phyloP scores from a whole-genome alignment of 176 grass and related monocot genomes.

The Eleusine indica region DNA sequence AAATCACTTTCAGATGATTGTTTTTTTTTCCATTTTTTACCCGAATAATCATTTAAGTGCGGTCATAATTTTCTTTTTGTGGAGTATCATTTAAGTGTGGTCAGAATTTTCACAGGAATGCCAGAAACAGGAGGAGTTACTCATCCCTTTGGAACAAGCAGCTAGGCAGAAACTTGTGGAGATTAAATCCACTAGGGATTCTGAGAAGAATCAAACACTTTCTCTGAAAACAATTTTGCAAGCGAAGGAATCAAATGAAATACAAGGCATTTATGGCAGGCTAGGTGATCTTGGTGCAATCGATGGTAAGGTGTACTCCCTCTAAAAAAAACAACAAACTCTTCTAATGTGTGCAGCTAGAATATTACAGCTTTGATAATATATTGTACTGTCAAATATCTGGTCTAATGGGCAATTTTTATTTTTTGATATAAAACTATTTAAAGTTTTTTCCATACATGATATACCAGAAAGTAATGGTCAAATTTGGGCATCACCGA shows the following conservation, averaged over 20 bases:
- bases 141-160: conserved; percentile 81
- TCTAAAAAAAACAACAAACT: conserved; percentile 25
- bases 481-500: background rate
- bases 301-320: conserved; percentile 59
- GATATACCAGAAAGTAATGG: background rate
- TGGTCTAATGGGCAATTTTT: background rate
- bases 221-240: conserved; percentile 89
- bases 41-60: background rate
- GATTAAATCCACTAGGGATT: conserved; percentile 68
- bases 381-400: background rate
- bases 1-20: conserved; percentile 35
- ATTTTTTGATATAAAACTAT: background rate
- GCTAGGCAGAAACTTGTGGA: conserved; percentile 85
- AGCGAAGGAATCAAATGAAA: conserved; percentile 93
- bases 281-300: conserved; percentile 96
- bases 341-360: background rate
- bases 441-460: background rate
- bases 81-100: background rate
- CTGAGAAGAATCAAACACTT: conserved; percentile 74
- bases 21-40: conserved; percentile 17
- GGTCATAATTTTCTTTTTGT: background rate
- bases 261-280: conserved; percentile 90
- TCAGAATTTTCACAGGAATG: conserved; percentile 62
- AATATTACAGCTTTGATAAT: background rate
- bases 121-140: conserved; percentile 66